Conservation (phyloP, 208 protist genomes). For the Endotrypanum monterogeii region DNA sequence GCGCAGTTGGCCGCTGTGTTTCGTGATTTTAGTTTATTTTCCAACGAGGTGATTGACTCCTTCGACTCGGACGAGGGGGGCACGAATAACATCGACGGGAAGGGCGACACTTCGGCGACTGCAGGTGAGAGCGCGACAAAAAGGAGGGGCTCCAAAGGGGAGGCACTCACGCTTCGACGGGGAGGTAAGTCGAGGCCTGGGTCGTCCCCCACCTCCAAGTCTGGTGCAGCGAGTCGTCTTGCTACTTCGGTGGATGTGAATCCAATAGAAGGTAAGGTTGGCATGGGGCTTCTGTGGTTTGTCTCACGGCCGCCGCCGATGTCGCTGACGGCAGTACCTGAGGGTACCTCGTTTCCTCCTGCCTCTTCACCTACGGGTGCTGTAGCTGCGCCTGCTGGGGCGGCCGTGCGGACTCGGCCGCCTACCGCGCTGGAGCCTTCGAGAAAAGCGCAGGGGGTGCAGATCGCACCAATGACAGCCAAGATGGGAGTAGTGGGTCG, state of each 20-base stretch:
- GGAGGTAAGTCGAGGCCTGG: not conserved
- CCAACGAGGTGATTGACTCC: slow-evolving; percentile 16
- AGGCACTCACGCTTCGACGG: not conserved
- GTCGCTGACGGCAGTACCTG: not conserved
- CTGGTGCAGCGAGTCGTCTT: not conserved
- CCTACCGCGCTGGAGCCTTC: not conserved
- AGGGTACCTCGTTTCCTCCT: not conserved
- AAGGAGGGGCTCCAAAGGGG: not conserved
- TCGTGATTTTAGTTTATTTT: slow-evolving; percentile 44
- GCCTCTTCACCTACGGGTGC: not conserved
- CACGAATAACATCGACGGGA: too few relatives aligned
- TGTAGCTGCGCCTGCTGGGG: not conserved
- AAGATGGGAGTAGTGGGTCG: slow-evolving; percentile 1
- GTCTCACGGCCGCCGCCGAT: not conserved
- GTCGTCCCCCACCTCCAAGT: not conserved
- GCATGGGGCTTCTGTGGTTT: slow-evolving; percentile 9
- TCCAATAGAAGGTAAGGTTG: not conserved
- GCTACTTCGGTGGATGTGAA: not conserved
- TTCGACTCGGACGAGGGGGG: slow-evolving; percentile 1
- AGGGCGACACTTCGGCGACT: not conserved
- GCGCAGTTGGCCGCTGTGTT: slow-evolving; percentile 44
- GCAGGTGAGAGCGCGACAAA: not conserved
- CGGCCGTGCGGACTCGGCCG: not conserved
- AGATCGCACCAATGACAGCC: not conserved
- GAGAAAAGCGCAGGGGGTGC: not conserved